These are phyloP conservation scores for Starmerella bacillaris DNA, from an alignment of 805 yeast genomes.

Conservation along the genomic window DNA sequence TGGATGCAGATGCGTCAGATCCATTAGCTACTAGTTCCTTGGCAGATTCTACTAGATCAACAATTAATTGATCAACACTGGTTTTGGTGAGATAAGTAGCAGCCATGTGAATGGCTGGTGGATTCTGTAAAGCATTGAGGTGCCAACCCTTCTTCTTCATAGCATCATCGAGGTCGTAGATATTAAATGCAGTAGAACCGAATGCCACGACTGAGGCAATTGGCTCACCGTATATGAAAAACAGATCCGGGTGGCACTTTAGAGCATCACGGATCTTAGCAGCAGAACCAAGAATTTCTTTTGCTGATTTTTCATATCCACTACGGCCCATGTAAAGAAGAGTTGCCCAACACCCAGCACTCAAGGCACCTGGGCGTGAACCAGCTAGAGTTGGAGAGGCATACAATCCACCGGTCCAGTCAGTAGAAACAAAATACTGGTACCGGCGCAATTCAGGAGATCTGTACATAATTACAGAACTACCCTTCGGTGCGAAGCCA, in stretches of 20 bases:
- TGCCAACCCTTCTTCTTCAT: constrained; percentile 70
- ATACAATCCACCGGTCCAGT: constrained; percentile 89
- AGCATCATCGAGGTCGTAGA: constrained; percentile 64
- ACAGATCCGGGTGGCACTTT: constrained; percentile 35
- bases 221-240: constrained; percentile 63
- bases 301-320: constrained; percentile 59
- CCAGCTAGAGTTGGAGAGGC: constrained; percentile 97
- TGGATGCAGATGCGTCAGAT: constrained; percentile 17
- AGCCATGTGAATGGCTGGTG: constrained; percentile 83
- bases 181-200: constrained; percentile 39
- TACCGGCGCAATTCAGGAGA: constrained; percentile 43
- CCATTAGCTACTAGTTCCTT: constrained; percentile 25
- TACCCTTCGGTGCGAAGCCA: constrained; percentile 96
- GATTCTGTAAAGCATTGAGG: constrained; percentile 66
- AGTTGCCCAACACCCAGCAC: constrained; percentile 98
- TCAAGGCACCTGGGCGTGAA: constrained; percentile 87
- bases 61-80: constrained; percentile 41
- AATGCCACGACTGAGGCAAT: constrained; percentile 66
- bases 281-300: constrained; percentile 49
- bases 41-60: constrained; percentile 32
- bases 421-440: constrained; percentile 68
- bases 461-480: constrained; percentile 82
- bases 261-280: constrained; percentile 33
- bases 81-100: constrained; percentile 53
- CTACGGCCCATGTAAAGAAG: constrained; percentile 60